Evolutionary conservation across 805 yeast species (phyloP).

Genomic region (Candida tammaniensis): DNA sequence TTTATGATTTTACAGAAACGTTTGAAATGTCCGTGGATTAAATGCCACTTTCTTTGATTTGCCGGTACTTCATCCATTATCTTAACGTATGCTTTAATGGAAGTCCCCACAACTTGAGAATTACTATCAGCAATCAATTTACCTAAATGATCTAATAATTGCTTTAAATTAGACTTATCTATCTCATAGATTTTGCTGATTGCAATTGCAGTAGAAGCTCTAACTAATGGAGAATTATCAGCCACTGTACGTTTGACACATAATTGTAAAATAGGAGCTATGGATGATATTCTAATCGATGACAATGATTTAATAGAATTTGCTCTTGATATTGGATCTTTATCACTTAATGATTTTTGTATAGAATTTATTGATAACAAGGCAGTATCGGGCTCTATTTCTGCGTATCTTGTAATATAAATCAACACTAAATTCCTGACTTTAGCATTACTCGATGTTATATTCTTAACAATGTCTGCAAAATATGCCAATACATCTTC

Average conservation of each 20-base stretch:
- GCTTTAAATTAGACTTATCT: constrained; percentile 43
- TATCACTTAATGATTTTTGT: constrained; percentile 76
- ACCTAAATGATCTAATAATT: constrained; percentile 48
- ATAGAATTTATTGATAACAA: constrained; percentile 86
- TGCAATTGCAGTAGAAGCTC: constrained; percentile 77
- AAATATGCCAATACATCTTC: constrained; percentile 48
- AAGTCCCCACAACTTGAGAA: constrained; percentile 64
- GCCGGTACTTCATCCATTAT: constrained; percentile 39
- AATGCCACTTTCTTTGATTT: constrained; percentile 46
- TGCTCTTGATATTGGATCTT: constrained; percentile 64
- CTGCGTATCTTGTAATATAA: constrained; percentile 74
- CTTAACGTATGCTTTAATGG: constrained; percentile 55
- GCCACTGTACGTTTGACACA: constrained; percentile 65
- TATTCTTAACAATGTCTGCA: constrained; percentile 87
- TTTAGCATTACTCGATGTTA: constrained; percentile 61
- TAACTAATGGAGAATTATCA: constrained; percentile 76
- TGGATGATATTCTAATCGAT: constrained; percentile 78
- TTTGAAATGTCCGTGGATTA: constrained; percentile 70
- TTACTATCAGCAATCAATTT: constrained; percentile 63
- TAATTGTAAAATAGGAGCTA: constrained; percentile 72
- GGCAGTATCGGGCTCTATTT: constrained; percentile 84
- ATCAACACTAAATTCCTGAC: constrained; percentile 75
- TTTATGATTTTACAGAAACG: constrained; percentile 47
- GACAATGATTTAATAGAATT: constrained; percentile 76
- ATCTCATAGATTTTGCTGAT: constrained; percentile 53